Evolutionary conservation across 495 filamentous ascomycete species (phyloP), one percentile per base, ranked within the genome.

Genomic region (Podospora didyma): DNA sequence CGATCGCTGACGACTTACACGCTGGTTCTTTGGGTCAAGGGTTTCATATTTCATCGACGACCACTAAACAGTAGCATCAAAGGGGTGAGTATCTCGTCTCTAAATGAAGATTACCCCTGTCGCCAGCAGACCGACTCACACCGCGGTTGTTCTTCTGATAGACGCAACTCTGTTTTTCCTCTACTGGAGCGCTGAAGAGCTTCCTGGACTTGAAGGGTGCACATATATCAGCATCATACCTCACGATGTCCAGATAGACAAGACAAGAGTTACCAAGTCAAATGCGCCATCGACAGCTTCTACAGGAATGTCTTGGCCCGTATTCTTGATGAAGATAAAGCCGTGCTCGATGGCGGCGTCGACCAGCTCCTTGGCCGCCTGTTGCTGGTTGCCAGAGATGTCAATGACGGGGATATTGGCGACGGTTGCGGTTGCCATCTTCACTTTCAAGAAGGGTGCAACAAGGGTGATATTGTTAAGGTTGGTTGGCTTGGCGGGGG

Each of bases 11-110:
- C 5, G 26, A 57, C 47, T 58, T 78, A 91, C 90, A 67, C 86
- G 83, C 67, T 96, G 92, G 53, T 84, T 85, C 56, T 86, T 83
- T 3, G 91, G 89, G 70, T 97, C 92, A 22, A 97, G 76, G 0
- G 85, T 93, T 69, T 98, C 93, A 9, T 83, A 81, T 63, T 94
- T 88, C 89, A 96, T 92, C 4, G 83, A 83, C 2, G 86, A 83
- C 94, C 94, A 98, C 65, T 69, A 47, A 21, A n/a, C 9, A 19
- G 11, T 31, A 12, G n/a, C 14, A 42, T 12, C n/a, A 14, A 14
- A 14, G 14, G 46, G 34, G 23, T 28, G 14, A 16, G 10, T 5
- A 51, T 20, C 10, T 21, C 7, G 3, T 14, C 48, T 34, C 48
- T 34, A 50, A 47, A 9, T 16, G 2, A 37, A 34, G 10, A 34